Evolutionary conservation across 225 moss, liverwort and hornwort species (phyloP).

Genomic region (Pseudisothecium myosuroides): DNA sequence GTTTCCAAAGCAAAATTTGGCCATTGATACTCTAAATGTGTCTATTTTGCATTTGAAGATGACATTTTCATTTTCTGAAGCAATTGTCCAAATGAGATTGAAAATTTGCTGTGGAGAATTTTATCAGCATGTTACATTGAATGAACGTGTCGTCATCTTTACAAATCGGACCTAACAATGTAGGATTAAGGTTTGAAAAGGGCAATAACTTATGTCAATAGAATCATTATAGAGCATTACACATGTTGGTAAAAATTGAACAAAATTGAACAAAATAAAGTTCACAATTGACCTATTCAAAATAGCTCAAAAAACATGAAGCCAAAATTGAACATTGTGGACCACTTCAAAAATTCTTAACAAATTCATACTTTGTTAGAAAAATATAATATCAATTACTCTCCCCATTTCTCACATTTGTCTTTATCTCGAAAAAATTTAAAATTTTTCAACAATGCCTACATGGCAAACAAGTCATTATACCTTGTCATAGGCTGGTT

Average conservation of each 20-base stretch:
- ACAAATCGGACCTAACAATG: too few relatives aligned
- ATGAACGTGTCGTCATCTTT: not conserved
- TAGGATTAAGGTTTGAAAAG: not conserved
- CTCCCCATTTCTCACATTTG: not conserved
- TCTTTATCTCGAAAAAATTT: not conserved
- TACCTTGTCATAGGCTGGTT: too few relatives aligned
- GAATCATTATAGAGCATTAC: not conserved
- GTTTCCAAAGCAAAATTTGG: too few relatives aligned
- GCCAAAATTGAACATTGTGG: not conserved
- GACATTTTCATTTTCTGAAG: not conserved
- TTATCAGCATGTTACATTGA: not conserved
- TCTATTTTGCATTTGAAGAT: not conserved
- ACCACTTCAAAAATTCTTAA: not conserved
- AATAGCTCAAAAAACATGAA: not conserved
- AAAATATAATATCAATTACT: not conserved
- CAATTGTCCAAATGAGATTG: not conserved
- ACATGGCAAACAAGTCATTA: not conserved
- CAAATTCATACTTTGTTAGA: not conserved
- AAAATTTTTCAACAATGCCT: not conserved
- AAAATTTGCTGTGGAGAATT: not conserved
- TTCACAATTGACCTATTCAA: not conserved
- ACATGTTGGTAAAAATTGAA: too few relatives aligned
- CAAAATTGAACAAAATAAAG: not conserved
- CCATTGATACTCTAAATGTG: too few relatives aligned
- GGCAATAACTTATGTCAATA: not conserved